Conservation (phyloP, 345 rosid genomes). For the Eucalyptus victrix region DNA sequence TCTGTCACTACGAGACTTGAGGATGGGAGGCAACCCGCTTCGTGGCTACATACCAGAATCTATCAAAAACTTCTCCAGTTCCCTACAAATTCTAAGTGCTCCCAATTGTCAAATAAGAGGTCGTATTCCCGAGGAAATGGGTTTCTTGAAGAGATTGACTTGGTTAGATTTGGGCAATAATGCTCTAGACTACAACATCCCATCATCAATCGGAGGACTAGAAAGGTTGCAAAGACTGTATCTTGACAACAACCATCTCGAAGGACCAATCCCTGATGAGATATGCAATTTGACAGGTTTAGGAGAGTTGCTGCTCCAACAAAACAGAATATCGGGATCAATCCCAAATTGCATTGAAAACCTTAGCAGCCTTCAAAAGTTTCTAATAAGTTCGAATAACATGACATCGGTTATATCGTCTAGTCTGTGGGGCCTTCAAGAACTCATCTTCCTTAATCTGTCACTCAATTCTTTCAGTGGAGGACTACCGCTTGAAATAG, state of each 20-base stretch:
- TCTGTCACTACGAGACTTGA: rapidly evolving
- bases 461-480: neutral
- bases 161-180: rapidly evolving
- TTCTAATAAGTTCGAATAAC: neutral
- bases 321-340: neutral
- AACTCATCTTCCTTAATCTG: neutral
- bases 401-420: neutral
- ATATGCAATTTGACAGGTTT: neutral
- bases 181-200: neutral
- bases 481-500: neutral
- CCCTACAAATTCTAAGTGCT: neutral
- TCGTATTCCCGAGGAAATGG: neutral
- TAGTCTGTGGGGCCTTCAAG: neutral
- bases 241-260: neutral
- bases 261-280: neutral
- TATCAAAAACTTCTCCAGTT: neutral
- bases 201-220: neutral
- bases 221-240: neutral
- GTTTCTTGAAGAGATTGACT: neutral
- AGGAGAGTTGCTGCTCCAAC: neutral
- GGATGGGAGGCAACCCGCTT: too few species aligned
- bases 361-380: neutral
- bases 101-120: neutral
- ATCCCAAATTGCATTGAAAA: neutral
- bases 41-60: rapidly evolving